Base-by-base conservation (phyloP, 176 grass and related monocot species). In the Stipa capillata region DNA sequence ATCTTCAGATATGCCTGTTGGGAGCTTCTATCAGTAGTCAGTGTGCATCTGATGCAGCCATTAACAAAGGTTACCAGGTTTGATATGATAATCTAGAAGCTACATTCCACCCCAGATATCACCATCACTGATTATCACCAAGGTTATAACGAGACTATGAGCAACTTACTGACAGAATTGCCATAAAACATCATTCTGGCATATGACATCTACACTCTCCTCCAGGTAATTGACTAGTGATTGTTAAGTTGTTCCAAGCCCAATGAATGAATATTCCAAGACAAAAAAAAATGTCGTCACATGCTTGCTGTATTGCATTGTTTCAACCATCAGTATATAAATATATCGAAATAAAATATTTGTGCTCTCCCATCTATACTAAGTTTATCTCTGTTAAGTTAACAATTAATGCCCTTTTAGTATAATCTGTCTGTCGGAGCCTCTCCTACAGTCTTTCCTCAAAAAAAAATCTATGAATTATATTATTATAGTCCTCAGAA, bases 341-440 rank as follows among this genome's bases (percentile, higher is more conserved):
- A 53, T 45, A 76, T 53, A 77, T 67, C 15, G 16, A 43, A 47
- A 84, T 23, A 68, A 77, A 51, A 60, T 6, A 68, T 57, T 31
- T 50, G 64, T 15, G 16, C 36, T 70, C 51, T 61, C 20, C 17
- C 37, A 15, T 20, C 37, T 57, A 58, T 2, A 34, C 52, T 72
- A 17, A 37, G 44, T 77, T 55, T 77, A 73, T 70, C 62, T 71
- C 18, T 83, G 34, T 70, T 61, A 50, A 86, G 45, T 44, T 12
- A 21, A 62, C 8, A 76, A 29, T n/a, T 28, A 44, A 65, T 42
- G 29, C 18, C n/a, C n/a, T n/a, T n/a, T n/a, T n/a, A n/a, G n/a
- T n/a, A n/a, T n/a, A n/a, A n/a, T n/a, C n/a, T n/a, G n/a, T n/a
- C n/a, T n/a, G n/a, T n/a, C n/a, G n/a, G n/a, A n/a, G n/a, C n/a